phyloP scores from a whole-genome alignment of 1,139 yeast species.

The Taphrina wiesneri region DNA sequence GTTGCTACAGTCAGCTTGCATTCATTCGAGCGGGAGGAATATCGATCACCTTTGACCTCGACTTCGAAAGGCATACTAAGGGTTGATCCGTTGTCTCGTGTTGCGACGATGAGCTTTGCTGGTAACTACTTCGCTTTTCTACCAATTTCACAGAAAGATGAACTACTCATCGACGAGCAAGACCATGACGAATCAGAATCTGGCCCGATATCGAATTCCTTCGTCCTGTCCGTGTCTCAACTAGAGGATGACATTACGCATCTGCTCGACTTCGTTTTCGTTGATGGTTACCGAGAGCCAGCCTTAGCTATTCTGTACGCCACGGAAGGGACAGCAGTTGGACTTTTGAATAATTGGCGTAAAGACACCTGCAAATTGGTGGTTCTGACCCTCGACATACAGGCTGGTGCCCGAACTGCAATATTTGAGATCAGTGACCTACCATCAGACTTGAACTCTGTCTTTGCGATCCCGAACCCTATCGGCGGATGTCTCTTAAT shows the following conservation, averaged over 20 bases:
- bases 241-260: slow-evolving; percentile 62
- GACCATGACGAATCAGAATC: slow-evolving; percentile 19
- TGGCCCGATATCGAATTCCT: slow-evolving; percentile 49
- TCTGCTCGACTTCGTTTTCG: slow-evolving; percentile 66
- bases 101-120: slow-evolving; percentile 66
- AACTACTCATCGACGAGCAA: slow-evolving; percentile 36
- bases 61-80: slow-evolving; percentile 52
- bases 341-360: slow-evolving; percentile 55
- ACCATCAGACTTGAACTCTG: slow-evolving; percentile 71
- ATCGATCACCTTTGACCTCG: slow-evolving; percentile 50
- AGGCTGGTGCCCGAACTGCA: slow-evolving; percentile 64
- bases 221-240: slow-evolving; percentile 58
- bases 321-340: slow-evolving; percentile 73
- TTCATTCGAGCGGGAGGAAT: slow-evolving; percentile 72
- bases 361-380: slow-evolving; percentile 58
- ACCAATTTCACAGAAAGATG: slow-evolving; percentile 59
- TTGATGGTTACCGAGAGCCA: slow-evolving; percentile 74
- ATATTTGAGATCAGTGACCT: slow-evolving; percentile 64
- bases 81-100: slow-evolving; percentile 65
- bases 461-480: slow-evolving; percentile 66
- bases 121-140: slow-evolving; percentile 68
- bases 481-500: slow-evolving; percentile 69
- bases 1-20: slow-evolving; percentile 78
- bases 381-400: slow-evolving; percentile 66
- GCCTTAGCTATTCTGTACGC: slow-evolving; percentile 70